Conservation (phyloP, 1,284 basidiomycete species). For the Fomitopsis schrenkii region DNA sequence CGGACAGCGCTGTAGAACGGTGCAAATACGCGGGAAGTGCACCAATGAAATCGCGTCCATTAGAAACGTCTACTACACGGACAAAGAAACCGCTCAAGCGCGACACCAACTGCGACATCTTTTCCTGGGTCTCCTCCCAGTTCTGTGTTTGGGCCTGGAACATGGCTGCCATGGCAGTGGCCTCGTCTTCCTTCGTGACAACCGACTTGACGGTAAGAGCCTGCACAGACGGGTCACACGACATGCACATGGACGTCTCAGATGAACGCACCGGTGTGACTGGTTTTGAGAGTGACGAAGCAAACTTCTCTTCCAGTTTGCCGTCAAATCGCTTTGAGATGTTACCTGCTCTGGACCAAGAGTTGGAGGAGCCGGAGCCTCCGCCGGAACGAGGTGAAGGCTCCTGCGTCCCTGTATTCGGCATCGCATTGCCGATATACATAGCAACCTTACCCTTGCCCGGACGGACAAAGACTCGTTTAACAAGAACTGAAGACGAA, state of each 20-base stretch:
- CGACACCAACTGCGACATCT: conserved; percentile 92
- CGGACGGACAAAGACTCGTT: conserved; percentile 84
- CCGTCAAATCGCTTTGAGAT: conserved; percentile 92
- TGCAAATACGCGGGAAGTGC: conserved; percentile 20
- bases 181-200: conserved; percentile 68
- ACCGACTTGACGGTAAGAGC: conserved; percentile 32
- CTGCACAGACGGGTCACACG: conserved; percentile 6
- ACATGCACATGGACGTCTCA: conserved; percentile 12
- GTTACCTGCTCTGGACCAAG: conserved; percentile 54
- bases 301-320: conserved; percentile 53
- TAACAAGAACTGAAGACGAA: conserved; percentile 91
- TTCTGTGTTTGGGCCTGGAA: conserved; percentile 88
- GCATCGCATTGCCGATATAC: conserved; percentile 68
- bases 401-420: conserved; percentile 28
- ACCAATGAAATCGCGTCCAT: conserved; percentile 51
- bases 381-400: conserved; percentile 13
- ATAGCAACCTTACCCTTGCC: conserved; percentile 92
- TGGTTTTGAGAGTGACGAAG: conserved; percentile 12
- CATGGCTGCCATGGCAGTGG: conserved; percentile 92
- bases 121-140: conserved; percentile 96
- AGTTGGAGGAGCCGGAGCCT: conserved; percentile 29
- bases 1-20: conserved; percentile 58
- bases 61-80: conserved; percentile 62
- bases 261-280: conserved; percentile 18
- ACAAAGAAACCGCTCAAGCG: conserved; percentile 46